Evolutionary conservation across 2,329 filamentous ascomycete species (phyloP), one percentile per base, ranked within the genome.

Genomic region (Tolypocladium tropicale): DNA sequence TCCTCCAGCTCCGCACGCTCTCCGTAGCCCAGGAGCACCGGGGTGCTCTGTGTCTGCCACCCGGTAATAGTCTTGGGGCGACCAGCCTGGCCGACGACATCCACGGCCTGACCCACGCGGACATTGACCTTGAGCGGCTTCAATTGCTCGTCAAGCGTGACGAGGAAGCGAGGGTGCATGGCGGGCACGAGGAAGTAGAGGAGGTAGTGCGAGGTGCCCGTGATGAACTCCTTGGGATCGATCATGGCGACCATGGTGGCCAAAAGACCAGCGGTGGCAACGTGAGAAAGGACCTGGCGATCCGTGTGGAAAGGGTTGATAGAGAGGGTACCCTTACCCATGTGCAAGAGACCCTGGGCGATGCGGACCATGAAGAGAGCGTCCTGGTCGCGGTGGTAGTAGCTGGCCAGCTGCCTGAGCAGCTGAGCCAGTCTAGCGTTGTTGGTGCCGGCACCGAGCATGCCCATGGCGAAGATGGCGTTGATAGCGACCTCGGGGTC

Each of bases 31-130:
- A 99, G 77, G 57, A 99, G 78, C 51, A 99, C 94, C 0, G 94
- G 94, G n/a, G 94, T 99, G 76, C 90, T 96, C 78, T 99, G 94
- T 62, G 94, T 99, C 75, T 99, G 94, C 94, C 94, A 99, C 54
- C 94, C 94, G 11, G 94, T 99, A 66, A 99, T 99, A 2, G 94
- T 99, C 86, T 99, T 97, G 63, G 94, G 94, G 60, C 93, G 84
- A 70, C 94, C 94, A 14, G 95, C 94, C 73, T 97, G 94, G 53
- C 94, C 95, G 43, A 99, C 94, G 46, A 99, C 92, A 70, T 99
- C 94, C 23, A 99, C 95, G 18, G 95, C 94, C 75, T 99, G 95
- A 72, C 94, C 94, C 49, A 99, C 93, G 34, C 94, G 88, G 18
- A 99, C 94, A 65, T 96, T 97, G 68, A 97, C 92, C 54, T 90